phyloP scores from a whole-genome alignment of 306 rosid species.

The Canavalia ensiformis region DNA sequence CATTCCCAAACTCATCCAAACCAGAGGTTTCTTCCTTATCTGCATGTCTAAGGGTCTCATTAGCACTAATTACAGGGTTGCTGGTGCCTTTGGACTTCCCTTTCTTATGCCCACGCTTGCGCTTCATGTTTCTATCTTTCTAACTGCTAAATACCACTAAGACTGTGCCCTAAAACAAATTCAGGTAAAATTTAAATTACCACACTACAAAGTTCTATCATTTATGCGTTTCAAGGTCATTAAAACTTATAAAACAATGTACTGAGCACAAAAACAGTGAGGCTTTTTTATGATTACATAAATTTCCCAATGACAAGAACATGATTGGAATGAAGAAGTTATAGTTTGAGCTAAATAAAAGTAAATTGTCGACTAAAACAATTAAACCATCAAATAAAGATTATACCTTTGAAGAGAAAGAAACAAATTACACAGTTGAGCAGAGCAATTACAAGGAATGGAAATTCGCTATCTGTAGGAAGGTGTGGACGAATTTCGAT shows the following conservation, averaged over 20 bases:
- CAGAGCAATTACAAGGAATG: neutral
- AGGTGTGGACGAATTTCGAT: neutral
- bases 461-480: neutral
- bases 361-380: neutral
- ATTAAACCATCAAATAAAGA: neutral
- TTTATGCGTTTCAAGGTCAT: neutral
- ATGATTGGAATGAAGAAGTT: neutral
- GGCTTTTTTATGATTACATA: neutral
- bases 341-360: neutral
- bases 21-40: slow-evolving; percentile 62
- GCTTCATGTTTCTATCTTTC: slow-evolving; percentile 69
- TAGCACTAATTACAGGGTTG: slow-evolving; percentile 43
- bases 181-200: slow-evolving; percentile 30
- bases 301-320: neutral
- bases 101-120: slow-evolving; percentile 87
- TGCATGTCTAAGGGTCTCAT: slow-evolving; percentile 37
- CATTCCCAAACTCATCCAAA: slow-evolving; percentile 56
- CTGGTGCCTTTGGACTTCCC: slow-evolving; percentile 62
- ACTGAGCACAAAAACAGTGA: neutral
- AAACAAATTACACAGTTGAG: slow-evolving; percentile 6
- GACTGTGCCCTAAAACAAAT: slow-evolving; percentile 38
- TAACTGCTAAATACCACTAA: neutral
- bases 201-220: slow-evolving; percentile 23
- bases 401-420: neutral
- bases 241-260: neutral